phyloP scores from a whole-genome alignment of 2,329 filamentous ascomycete species.

The Blumeriella jaapii region DNA sequence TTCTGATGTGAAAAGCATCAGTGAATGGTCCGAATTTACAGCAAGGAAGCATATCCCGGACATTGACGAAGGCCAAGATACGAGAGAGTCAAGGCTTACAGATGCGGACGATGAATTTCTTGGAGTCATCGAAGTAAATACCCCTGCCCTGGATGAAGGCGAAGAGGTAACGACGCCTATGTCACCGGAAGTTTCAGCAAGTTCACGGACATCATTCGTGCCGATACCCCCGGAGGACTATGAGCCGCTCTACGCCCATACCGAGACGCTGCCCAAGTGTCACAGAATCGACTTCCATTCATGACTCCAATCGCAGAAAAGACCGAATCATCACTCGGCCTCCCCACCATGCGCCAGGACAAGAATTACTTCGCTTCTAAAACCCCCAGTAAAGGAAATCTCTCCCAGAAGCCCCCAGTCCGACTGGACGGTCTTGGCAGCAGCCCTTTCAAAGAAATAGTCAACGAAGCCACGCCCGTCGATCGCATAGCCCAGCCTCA shows the following conservation, averaged over 20 bases:
- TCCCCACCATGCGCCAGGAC: conserved; percentile 44
- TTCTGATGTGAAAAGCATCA: conserved; percentile 51
- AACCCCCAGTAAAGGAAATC: conserved; percentile 55
- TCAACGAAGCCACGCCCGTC: conserved; percentile 38
- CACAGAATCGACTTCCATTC: conserved; percentile 87
- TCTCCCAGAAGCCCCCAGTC: conserved; percentile 19
- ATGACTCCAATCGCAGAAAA: conserved; percentile 98
- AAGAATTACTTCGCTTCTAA: conserved; percentile 55
- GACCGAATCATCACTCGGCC: conserved; percentile 75
- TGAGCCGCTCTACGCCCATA: conserved; percentile 65
- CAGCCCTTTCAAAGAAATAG: conserved; percentile 61
- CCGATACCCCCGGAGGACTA: conserved; percentile 80
- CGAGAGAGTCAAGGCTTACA: conserved; percentile 31
- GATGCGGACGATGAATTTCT: conserved; percentile 29
- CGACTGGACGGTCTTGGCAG: conserved; percentile 34
- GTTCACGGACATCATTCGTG: conserved; percentile 52
- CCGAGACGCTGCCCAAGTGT: conserved; percentile 66
- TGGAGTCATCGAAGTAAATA: conserved; percentile 24
- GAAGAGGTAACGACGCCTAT: conserved; percentile 36
- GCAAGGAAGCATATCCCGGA: conserved; percentile 57
- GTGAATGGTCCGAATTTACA: conserved; percentile 84
- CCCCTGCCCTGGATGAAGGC: conserved; percentile 28
- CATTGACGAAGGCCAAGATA: conserved; percentile 29
- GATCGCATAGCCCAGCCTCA: conserved; percentile 42
- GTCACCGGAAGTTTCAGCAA: conserved; percentile 28